These are phyloP conservation scores for Dioscorea cayenensis DNA, from an alignment of 116 monocot genomes.

Conservation along the genomic window DNA sequence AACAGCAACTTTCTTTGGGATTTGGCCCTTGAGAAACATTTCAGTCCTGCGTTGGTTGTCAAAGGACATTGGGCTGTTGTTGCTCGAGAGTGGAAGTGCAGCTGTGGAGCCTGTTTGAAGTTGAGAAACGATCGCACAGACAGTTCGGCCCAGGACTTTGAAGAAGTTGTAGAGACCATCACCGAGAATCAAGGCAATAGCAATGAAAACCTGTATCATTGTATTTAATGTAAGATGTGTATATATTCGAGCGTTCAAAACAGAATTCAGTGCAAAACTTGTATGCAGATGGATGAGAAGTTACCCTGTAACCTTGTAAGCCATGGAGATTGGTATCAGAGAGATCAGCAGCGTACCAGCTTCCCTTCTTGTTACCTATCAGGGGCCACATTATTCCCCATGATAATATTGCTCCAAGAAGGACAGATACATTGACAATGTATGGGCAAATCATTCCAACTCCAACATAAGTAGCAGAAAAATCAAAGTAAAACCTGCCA, in stretches of 20 bases:
- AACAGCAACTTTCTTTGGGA: slow-evolving; percentile 29
- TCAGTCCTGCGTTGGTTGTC: slow-evolving; percentile 42
- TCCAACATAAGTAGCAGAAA: slow-evolving; percentile 11
- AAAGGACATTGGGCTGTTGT: slow-evolving; percentile 10
- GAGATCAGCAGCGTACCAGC: slow-evolving; percentile 2
- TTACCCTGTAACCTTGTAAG: slow-evolving; percentile 7
- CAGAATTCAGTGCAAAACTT: too few species aligned
- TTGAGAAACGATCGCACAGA: slow-evolving; percentile 2
- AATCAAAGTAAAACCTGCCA: slow-evolving; percentile 13
- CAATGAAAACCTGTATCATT: slow-evolving; percentile 56
- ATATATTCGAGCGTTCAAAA: too few species aligned
- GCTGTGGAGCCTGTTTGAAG: slow-evolving; percentile 1
- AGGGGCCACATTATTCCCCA: slow-evolving; percentile 9
- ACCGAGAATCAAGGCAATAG: slow-evolving; percentile 81
- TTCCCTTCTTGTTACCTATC: slow-evolving; percentile 1
- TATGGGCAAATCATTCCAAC: slow-evolving; percentile 13
- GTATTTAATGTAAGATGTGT: neutral
- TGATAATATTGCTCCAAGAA: slow-evolving; percentile 1
- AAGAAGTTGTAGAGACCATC: slow-evolving; percentile 90
- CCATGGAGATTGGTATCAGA: neutral
- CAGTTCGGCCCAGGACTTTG: slow-evolving; percentile 44
- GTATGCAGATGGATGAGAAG: neutral
- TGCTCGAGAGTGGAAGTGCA: slow-evolving; percentile 30
- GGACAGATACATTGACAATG: slow-evolving; percentile 4
- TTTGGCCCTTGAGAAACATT: slow-evolving; percentile 52